Evolutionary conservation across 2,329 filamentous ascomycete species (phyloP).

Genomic region (Hypomyces perniciosus): DNA sequence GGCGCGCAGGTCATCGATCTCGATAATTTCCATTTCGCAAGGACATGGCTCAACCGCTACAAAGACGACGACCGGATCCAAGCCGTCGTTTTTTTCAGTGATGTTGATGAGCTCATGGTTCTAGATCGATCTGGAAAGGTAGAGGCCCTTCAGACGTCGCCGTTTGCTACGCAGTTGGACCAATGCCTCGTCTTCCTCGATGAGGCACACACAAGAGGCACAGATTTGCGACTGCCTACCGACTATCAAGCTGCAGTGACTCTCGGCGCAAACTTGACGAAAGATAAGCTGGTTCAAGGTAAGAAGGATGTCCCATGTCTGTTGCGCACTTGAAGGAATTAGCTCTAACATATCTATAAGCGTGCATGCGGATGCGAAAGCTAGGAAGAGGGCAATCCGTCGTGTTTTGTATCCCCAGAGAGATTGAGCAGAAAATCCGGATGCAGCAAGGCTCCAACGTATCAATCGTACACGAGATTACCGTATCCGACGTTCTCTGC

Average conservation of each 20-base stretch:
- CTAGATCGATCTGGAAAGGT: constrained; percentile 40
- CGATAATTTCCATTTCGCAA: too few relatives aligned
- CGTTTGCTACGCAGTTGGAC: constrained; percentile 50
- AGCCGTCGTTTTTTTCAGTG: constrained; percentile 52
- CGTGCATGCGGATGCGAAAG: constrained; percentile 66
- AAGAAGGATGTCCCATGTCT: too few relatives aligned
- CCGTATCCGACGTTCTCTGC: constrained; percentile 47
- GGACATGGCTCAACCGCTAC: too few relatives aligned
- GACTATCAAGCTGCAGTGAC: constrained; percentile 60
- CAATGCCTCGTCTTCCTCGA: constrained; percentile 61
- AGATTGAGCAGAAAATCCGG: too few relatives aligned
- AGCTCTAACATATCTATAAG: constrained; percentile 59
- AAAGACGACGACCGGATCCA: too few relatives aligned
- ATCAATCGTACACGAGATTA: constrained; percentile 54
- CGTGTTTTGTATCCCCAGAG: too few relatives aligned
- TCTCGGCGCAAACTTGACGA: constrained; percentile 56
- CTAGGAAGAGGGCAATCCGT: constrained; percentile 62
- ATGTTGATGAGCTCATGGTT: constrained; percentile 47
- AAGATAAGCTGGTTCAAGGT: constrained; percentile 65
- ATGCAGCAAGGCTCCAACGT: too few relatives aligned
- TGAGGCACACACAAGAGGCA: constrained; percentile 63
- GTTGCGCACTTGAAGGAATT: too few relatives aligned
- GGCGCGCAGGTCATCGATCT: too few relatives aligned
- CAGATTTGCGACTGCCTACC: constrained; percentile 54
- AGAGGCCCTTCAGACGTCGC: constrained; percentile 50